Evolutionary conservation across 2,329 filamentous ascomycete species (phyloP), one percentile per base, ranked within the genome.

Genomic region (Colletotrichum sp.): DNA sequence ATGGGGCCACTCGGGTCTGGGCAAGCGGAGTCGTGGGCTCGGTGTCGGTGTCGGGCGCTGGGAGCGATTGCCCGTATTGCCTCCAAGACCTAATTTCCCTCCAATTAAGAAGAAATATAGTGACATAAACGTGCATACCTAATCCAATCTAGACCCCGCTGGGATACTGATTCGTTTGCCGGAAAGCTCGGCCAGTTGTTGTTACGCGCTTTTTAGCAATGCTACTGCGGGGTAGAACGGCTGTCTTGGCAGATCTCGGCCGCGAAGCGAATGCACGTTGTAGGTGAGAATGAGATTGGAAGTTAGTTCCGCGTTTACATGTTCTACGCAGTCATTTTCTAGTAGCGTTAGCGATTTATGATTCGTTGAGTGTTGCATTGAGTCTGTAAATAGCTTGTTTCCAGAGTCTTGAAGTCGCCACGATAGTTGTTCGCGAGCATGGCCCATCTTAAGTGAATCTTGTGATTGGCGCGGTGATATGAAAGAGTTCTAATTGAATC

Each of bases 141-240:
- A 7, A 21, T 0, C 4, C 12, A 24, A 36, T 61, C 12, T 52
- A 52, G 10, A 52, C 36, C 32, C 36, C 12, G 13, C 34, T 32
- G 3, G 43, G 21, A 32, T 9, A 18, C 14, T 26, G 24, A 52
- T 14, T 34, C 30, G 26, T 18, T 30, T 16, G 30, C 16, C 68
- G 36, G 34, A 32, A 16, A 21, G 26, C n/a, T 70, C n/a, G 26
- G 68, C 21, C 68, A 70, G 32, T 55, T 21, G 21, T 39, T n/a
- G 18, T 24, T 3, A 14, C 16, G 12, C 34, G 16, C 13, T 36
- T 24, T 52, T n/a, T n/a, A 24, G 36, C 61, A 39, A n/a, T 72
- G 70, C 63, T 52, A 72, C 70, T 39, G 70, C 70, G 70, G 70
- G 70, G 70, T 72, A 60, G 63, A 34, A 36, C 7, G 4, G 18